Conservation (phyloP, 495 filamentous ascomycete genomes). For the Gamarada debralockiae region DNA sequence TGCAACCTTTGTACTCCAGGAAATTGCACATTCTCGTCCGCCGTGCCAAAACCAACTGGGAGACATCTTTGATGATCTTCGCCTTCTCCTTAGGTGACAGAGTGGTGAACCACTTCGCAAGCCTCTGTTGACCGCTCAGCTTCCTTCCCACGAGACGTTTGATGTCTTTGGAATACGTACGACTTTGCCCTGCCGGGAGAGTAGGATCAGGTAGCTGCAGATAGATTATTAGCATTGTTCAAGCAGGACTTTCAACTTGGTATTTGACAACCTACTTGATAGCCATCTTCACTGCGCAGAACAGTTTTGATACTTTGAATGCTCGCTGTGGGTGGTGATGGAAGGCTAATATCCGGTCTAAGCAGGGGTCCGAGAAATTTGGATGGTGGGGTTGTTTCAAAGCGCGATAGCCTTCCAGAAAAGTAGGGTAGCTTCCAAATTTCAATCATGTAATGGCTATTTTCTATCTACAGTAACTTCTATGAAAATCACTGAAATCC, state of each 20-base stretch:
- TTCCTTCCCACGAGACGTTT: constrained; percentile 19
- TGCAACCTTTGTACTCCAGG: constrained; percentile 92
- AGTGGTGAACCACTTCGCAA: constrained; percentile 99
- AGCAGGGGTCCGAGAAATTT: too few relatives aligned
- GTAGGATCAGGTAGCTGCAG: constrained; percentile 88
- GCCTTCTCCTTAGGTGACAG: constrained; percentile 97
- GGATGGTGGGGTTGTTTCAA: too few relatives aligned
- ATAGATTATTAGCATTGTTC: constrained; percentile 28
- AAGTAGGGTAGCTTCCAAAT: too few relatives aligned
- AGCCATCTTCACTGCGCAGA: constrained; percentile 40
- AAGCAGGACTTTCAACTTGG: not conserved
- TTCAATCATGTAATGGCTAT: too few relatives aligned
- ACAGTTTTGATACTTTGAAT: too few relatives aligned
- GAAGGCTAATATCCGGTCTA: too few relatives aligned
- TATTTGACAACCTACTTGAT: constrained; percentile 48
- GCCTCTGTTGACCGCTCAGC: constrained; percentile 60
- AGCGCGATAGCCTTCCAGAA: too few relatives aligned
- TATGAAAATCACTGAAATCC: too few relatives aligned
- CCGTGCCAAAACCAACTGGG: constrained; percentile 92
- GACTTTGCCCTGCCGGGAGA: constrained; percentile 98
- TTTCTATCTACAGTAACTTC: too few relatives aligned
- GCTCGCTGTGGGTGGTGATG: too few relatives aligned
- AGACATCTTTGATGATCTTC: constrained; percentile 99
- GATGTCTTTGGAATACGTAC: constrained; percentile 52
- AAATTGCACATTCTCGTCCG: constrained; percentile 99